phyloP scores from a whole-genome alignment of 495 filamentous ascomycete genomes.

The Umbilicaria muhlenbergii region DNA sequence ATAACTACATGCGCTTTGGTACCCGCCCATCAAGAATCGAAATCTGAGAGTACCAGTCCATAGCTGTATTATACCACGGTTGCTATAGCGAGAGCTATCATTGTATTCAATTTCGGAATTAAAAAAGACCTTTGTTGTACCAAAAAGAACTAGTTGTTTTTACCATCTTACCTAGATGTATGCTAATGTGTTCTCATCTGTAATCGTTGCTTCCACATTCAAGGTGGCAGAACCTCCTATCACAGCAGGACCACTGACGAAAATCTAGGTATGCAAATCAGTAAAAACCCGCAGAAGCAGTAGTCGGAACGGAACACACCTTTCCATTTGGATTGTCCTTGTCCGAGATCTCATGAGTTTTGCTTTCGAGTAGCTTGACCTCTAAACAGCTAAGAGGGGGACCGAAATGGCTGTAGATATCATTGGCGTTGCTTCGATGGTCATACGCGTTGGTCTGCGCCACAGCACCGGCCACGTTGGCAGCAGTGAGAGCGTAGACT shows the following conservation, averaged over 20 bases:
- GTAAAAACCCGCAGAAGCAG: neutral
- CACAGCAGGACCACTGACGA: conserved; percentile 53
- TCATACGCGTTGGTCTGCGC: conserved; percentile 76
- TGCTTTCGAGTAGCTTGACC: conserved; percentile 48
- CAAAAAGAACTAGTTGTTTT: too few relatives aligned
- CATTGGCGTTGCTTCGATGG: conserved; percentile 38
- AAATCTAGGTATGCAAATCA: conserved; percentile 28
- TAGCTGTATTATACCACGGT: too few relatives aligned
- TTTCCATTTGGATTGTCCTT: conserved; percentile 40
- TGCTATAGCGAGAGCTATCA: too few relatives aligned
- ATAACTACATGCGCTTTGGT: too few relatives aligned
- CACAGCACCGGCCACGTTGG: conserved; percentile 71
- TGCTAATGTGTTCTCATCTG: conserved; percentile 38
- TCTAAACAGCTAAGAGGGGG: conserved; percentile 67
- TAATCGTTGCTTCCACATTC: conserved; percentile 38
- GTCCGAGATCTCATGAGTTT: conserved; percentile 40
- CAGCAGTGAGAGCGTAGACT: conserved; percentile 70
- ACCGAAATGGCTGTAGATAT: conserved; percentile 58
- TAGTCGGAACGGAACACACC: conserved; percentile 28
- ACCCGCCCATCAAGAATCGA: too few relatives aligned
- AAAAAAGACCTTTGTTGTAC: too few relatives aligned
- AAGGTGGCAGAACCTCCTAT: conserved; percentile 42
- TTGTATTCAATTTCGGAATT: too few relatives aligned
- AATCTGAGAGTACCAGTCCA: too few relatives aligned
- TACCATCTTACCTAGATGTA: conserved; percentile 8